Evolutionary conservation across 164 flowering plant genomes (phyloP), one percentile per base, ranked within the genome.

Genomic region (Sedum album): DNA sequence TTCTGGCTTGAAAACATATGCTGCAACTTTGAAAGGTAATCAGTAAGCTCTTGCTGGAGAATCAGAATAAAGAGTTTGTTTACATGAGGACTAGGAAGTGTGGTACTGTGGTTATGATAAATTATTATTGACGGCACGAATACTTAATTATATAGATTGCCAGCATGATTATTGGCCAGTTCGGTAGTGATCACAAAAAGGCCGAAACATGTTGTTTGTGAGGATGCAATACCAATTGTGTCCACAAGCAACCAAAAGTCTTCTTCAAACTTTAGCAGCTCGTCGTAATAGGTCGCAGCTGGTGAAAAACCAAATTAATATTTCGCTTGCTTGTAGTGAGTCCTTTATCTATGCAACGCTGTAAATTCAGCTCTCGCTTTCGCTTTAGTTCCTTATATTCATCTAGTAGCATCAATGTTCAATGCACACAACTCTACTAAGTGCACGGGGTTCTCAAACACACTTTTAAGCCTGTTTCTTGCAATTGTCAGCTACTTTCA

Each of bases 1-100:
- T 83, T 78, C 76, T 91, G 96, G 92, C 91, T 94, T 79, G 84
- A 85, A 70, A 90, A 88, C 74, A 80, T 94, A 66, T 83, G 78
- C 70, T 70, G 80, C 68, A 86, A 79, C 75, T 84, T 94, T 79
- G 90, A 86, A 71, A 88, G 97, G 99, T 93, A 84, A 60, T 87
- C n/a, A n/a, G n/a, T n/a, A n/a, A n/a, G n/a, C 64, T 39, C 57
- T 57, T 20, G 13, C 65, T 5, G 55, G 39, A 17, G 48, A 53
- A 25, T 28, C 30, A 2, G 55, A 48, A 18, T 17, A 48, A 17
- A 1, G 14, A 4, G 14, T 44, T 44, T 10, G 49, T 44, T 44
- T 4, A 2, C 5, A 17, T 44, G n/a, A 3, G 38, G 38, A 35
- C 38, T 51, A 4, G 0, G 26, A 11, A 26, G 25, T 5, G 26